A percentile compares a stretch with the other conserved stretches of the same genome.
These are phyloP conservation scores for Ophiostoma sp. DNA, from an alignment of 2,329 filamentous ascomycete species.

Conservation along the genomic window DNA sequence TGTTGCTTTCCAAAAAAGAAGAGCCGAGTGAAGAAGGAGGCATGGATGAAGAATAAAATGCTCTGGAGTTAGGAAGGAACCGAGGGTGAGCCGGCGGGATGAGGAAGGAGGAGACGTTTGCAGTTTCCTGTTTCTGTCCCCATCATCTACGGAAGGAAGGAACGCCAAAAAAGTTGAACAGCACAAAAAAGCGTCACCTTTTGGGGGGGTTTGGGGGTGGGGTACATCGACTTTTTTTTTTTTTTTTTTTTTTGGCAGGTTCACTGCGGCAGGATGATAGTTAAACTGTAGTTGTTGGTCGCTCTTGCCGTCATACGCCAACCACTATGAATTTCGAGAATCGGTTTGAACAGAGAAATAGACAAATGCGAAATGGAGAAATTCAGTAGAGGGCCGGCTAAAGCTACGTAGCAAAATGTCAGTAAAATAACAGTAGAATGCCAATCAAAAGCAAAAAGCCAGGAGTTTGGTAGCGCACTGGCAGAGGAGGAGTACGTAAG, in stretches of 20 bases:
- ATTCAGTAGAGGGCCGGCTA: background rate
- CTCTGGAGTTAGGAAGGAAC: background rate
- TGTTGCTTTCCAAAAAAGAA: background rate
- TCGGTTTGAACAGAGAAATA: background rate
- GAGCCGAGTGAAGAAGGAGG: background rate
- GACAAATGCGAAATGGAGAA: background rate
- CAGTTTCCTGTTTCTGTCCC: slow-evolving; percentile 5
- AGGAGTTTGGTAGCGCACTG: slow-evolving; percentile 4
- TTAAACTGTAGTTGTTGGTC: background rate
- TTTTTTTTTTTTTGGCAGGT: background rate
- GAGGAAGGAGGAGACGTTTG: slow-evolving; percentile 1
- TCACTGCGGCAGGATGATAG: background rate
- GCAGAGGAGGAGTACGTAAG: slow-evolving; percentile 16
- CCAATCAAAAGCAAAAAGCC: background rate
- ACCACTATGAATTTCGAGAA: background rate
- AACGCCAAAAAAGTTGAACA: background rate
- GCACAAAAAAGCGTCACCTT: background rate
- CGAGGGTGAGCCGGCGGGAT: background rate
- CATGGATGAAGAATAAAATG: background rate
- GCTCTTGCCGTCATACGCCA: background rate
- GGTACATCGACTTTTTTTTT: background rate
- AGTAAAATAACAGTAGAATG: background rate
- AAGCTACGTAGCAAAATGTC: background rate
- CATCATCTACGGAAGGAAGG: slow-evolving; percentile 12
- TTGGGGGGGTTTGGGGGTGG: slow-evolving; percentile 1